phyloP scores from a whole-genome alignment of 371 early-diverging fungal genomes.

The Apophysomyces sp. region DNA sequence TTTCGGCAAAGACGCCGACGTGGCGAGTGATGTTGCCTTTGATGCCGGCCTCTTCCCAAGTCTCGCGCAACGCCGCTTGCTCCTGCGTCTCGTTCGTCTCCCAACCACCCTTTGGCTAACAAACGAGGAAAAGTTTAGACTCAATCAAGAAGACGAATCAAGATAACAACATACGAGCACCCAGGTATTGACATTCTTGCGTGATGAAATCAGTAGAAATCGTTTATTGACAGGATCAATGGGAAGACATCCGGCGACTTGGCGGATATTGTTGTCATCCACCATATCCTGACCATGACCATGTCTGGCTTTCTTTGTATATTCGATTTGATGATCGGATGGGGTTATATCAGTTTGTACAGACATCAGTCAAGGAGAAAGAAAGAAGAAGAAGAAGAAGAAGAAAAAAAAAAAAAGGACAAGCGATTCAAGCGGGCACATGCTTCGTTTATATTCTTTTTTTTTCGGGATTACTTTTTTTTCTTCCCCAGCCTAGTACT shows the following conservation, averaged over 20 bases:
- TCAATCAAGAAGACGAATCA: not conserved
- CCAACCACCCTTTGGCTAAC: constrained; percentile 70
- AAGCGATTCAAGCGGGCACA: not conserved
- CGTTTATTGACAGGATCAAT: constrained; percentile 49
- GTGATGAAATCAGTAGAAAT: constrained; percentile 53
- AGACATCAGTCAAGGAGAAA: not conserved
- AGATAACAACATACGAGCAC: constrained; percentile 40
- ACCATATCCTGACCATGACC: constrained; percentile 38
- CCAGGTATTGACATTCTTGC: constrained; percentile 54
- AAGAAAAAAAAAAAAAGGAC: not conserved
- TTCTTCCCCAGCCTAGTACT: not conserved
- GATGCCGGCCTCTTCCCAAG: constrained; percentile 70
- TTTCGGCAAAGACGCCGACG: constrained; percentile 56
- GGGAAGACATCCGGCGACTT: constrained; percentile 67
- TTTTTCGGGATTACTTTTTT: not conserved
- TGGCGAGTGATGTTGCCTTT: constrained; percentile 52
- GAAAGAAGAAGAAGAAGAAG: not conserved
- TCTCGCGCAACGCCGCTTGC: constrained; percentile 64
- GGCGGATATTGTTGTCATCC: constrained; percentile 33
- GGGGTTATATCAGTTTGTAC: not conserved
- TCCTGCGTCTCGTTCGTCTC: constrained; percentile 66
- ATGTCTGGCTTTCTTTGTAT: constrained; percentile 43
- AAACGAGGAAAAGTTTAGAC: too few relatives aligned
- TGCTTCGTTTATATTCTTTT: not conserved
- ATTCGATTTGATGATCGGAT: constrained; percentile 18